Conservation (phyloP, 2,329 filamentous ascomycete species). For the Cercospora sojina region DNA sequence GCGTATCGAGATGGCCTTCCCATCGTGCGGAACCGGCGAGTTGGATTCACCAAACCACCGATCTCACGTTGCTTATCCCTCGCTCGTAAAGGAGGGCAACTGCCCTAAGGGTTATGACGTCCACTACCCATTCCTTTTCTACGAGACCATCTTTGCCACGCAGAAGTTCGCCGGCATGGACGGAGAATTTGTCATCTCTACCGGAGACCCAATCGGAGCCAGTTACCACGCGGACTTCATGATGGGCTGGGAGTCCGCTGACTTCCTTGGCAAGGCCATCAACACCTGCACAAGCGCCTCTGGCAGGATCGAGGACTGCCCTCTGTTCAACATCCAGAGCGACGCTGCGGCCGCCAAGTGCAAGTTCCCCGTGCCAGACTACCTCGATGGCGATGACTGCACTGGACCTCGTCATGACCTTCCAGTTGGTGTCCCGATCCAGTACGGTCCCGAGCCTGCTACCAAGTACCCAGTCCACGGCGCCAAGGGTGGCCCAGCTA, state of each 20-base stretch:
- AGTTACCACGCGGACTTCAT: conserved; percentile 80
- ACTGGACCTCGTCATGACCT: conserved; percentile 57
- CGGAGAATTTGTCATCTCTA: conserved; percentile 73
- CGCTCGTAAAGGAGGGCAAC: conserved; percentile 69
- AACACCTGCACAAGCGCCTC: conserved; percentile 70
- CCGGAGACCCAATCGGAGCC: conserved; percentile 72
- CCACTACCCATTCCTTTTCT: conserved; percentile 74
- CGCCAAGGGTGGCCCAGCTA: conserved; percentile 21
- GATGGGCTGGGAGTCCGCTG: conserved; percentile 67
- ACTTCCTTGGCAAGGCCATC: conserved; percentile 69
- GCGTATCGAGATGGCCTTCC: conserved; percentile 82
- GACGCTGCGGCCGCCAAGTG: conserved; percentile 59
- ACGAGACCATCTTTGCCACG: conserved; percentile 81
- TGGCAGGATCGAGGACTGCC: conserved; percentile 71
- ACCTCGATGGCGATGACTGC: conserved; percentile 61
- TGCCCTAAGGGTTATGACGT: conserved; percentile 70
- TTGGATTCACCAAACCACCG: conserved; percentile 55
- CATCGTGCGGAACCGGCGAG: conserved; percentile 78
- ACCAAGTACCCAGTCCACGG: conserved; percentile 36
- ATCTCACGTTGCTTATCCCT: conserved; percentile 74
- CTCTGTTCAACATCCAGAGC: conserved; percentile 68
- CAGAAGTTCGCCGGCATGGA: conserved; percentile 59
- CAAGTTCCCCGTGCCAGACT: conserved; percentile 58
- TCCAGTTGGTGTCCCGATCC: conserved; percentile 63
- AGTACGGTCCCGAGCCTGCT: conserved; percentile 47